Base-by-base conservation (phyloP, 371 early-diverging fungal genomes). In the Coemansia sp. region DNA sequence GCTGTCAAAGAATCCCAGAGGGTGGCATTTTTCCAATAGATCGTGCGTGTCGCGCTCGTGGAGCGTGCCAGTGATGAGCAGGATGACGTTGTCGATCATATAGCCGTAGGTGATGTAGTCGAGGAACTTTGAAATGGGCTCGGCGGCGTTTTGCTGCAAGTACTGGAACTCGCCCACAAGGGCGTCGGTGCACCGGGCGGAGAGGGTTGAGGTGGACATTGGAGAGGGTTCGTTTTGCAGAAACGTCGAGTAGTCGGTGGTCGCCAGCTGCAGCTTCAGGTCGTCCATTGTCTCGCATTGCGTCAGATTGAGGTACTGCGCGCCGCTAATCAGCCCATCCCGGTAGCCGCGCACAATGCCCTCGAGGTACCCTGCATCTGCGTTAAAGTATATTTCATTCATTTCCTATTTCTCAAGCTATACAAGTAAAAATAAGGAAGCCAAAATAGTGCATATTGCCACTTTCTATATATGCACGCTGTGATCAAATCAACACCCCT, bases 231-330 rank as follows among this genome's bases (percentile, higher is more conserved):
- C 97, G 75, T 97, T 97, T 71, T 95, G 95, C 42, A 98, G 82
- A 60, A 96, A 89, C 42, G 89, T 82, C 54, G 94, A 96, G 83
- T 99, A 99, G 82, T 99, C 98, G 21, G 99, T 96, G 7, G 97
- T 89, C 1, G 90, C 86, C 60, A 99, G 83, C 80, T 99, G 98
- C 62, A 98, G 86, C 80, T 91, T 93, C 52, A 94, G 78, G 80
- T 94, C 97, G 75, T 98, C 99, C 54, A 99, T 86, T n/a, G 93
- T 95, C 83, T 97, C 98, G 86, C 98, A 97, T 79, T 98, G 99
- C 12, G 93, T 91, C 70, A 99, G 85, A 86, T 97, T 98, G 54
- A 90, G 79, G 83, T 99, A 99, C 69, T 93, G 90, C 21, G 87
- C 82, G 25, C 83, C 78, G 55, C 86, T 90, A 57, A 98, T 84